These are phyloP conservation scores for Coemansia sp. DNA, from an alignment of 192 early-diverging fungal genomes.

Conservation along the genomic window DNA sequence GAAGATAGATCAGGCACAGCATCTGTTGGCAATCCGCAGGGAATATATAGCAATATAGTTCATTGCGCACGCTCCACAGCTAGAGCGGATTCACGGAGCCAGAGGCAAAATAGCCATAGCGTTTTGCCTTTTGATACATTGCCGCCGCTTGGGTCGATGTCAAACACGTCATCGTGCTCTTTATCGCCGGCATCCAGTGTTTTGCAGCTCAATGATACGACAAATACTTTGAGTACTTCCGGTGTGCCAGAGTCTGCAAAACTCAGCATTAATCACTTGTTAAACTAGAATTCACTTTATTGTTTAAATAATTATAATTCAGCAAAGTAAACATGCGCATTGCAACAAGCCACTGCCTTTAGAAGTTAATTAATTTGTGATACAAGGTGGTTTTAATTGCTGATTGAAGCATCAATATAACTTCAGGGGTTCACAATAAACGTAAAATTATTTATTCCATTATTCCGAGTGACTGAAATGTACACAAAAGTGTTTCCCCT, in stretches of 20 bases:
- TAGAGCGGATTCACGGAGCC: neutral
- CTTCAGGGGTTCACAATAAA: no score
- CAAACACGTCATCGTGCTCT: constrained; percentile 17
- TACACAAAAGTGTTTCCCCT: no score
- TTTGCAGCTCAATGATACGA: constrained; percentile 3
- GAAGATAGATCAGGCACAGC: neutral
- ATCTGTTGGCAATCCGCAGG: constrained; percentile 1
- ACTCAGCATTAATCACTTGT: constrained; percentile 24
- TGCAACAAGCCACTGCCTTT: no score
- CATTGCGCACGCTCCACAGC: constrained; percentile 34
- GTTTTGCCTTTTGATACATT: neutral
- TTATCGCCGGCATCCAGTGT: constrained; percentile 27
- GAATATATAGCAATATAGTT: constrained; percentile 10
- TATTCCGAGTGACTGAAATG: no score
- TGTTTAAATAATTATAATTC: no score
- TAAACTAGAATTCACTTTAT: constrained; percentile 17
- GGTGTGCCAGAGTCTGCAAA: constrained; percentile 14
- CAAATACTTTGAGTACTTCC: neutral
- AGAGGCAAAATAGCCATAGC: neutral
- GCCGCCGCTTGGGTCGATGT: constrained; percentile 1
- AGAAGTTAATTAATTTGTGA: no score
- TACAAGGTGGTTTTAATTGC: no score
- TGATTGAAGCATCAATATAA: no score
- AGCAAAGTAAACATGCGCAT: no score
- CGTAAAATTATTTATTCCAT: no score